Conservation (phyloP, 2,329 filamentous ascomycete species). For the Arthroderma uncinatum region DNA sequence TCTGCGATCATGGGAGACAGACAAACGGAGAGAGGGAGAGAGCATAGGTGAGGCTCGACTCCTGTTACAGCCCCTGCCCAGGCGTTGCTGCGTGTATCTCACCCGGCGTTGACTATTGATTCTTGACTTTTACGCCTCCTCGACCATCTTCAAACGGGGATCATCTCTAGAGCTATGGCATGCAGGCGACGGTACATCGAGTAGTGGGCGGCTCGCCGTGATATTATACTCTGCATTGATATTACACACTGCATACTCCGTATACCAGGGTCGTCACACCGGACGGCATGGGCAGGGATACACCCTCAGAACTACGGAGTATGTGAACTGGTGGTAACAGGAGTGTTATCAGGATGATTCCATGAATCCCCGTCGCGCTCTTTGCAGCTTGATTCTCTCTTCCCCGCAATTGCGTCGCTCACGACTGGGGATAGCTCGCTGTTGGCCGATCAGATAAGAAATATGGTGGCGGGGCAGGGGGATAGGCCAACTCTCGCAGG, state of each 20-base stretch:
- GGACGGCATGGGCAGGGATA: no score
- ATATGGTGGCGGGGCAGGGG: background rate
- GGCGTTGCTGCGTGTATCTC: background rate
- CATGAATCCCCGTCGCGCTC: no score
- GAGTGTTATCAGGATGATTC: no score
- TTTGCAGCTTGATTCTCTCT: background rate
- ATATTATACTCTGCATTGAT: no score
- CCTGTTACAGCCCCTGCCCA: slow-evolving; percentile 1
- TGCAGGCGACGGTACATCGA: background rate
- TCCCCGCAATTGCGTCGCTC: background rate
- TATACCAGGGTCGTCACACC: no score
- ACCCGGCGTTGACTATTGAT: background rate
- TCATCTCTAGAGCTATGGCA: background rate
- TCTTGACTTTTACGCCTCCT: no score
- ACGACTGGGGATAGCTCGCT: background rate
- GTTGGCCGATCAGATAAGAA: background rate
- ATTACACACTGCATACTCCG: no score
- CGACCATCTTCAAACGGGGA: no score
- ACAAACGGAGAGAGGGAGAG: background rate
- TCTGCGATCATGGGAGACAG: no score
- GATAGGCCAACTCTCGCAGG: background rate
- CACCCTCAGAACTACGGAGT: no score
- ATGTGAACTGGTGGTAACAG: no score
- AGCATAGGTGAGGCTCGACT: background rate
- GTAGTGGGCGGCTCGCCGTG: no score